Evolutionary conservation across 345 rosid species (phyloP).

Genomic region (Salix viminalis): DNA sequence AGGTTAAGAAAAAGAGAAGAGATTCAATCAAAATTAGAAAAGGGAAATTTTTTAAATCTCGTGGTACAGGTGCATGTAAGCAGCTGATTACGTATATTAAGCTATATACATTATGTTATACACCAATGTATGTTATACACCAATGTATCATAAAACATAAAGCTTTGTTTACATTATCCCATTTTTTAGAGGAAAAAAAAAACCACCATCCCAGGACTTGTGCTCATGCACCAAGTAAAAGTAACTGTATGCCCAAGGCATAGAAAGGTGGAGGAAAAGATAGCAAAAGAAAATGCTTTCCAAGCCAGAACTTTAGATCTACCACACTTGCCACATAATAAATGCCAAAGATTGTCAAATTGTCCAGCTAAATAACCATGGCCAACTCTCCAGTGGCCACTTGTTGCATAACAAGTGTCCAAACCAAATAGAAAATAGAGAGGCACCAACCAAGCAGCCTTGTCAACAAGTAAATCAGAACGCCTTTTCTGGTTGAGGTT

Average conservation of each 20-base stretch:
- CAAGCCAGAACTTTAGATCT: not conserved
- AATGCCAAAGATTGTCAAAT: not conserved
- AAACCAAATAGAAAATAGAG: not conserved
- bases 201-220: not conserved
- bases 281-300: not conserved
- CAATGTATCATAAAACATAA: not conserved
- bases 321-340: not conserved
- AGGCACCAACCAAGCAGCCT: not conserved
- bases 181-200: not conserved
- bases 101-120: not conserved
- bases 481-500: not conserved
- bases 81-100: not conserved
- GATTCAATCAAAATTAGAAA: not conserved
- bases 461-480: not conserved
- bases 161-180: not conserved
- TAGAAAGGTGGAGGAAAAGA: not conserved
- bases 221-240: not conserved
- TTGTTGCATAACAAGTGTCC: not conserved
- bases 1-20: not conserved
- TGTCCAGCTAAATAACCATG: not conserved
- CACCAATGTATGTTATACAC: not conserved
- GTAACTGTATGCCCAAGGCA: not conserved
- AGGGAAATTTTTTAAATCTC: not conserved
- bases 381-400: not conserved
- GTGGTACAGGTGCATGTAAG: not conserved